Conservation (phyloP, 2,329 filamentous ascomycete genomes). For the Pezicula carpinea region DNA sequence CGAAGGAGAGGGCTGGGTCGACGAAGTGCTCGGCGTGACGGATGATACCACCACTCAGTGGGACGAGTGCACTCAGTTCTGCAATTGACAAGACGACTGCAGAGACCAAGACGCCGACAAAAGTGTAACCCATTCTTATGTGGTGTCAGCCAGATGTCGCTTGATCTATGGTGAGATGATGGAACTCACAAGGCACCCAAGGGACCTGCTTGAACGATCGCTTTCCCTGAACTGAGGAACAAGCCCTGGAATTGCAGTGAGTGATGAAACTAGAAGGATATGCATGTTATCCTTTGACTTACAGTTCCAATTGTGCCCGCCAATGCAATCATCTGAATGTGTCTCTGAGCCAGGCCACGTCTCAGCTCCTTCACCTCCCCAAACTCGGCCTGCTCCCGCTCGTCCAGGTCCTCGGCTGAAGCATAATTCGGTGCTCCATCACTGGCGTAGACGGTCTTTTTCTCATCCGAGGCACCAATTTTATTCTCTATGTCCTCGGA, state of each 20-base stretch:
- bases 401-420: neutral
- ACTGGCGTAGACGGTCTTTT: neutral
- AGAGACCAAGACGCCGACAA: slow-evolving; percentile 44
- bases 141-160: neutral
- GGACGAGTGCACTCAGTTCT: slow-evolving; percentile 43
- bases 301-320: slow-evolving; percentile 42
- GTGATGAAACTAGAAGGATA: no score
- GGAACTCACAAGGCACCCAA: slow-evolving; percentile 38
- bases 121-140: slow-evolving; percentile 40
- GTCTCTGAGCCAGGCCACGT: slow-evolving; percentile 37
- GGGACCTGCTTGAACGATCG: slow-evolving; percentile 46
- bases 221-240: slow-evolving; percentile 46
- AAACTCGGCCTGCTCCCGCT: neutral
- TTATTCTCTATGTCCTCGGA: no score
- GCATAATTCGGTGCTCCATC: neutral
- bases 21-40: slow-evolving; percentile 43
- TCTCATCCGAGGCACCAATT: neutral
- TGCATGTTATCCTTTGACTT: no score
- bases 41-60: slow-evolving; percentile 45
- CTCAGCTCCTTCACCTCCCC: slow-evolving; percentile 12
- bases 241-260: no score
- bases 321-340: slow-evolving; percentile 39
- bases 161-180: neutral
- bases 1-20: slow-evolving; percentile 44
- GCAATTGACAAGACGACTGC: slow-evolving; percentile 46